A percentile compares a stretch with the other conserved stretches of the same genome.
Evolutionary conservation across 257 asterid genomes (phyloP).

Genomic region (Solanum neorickii): DNA sequence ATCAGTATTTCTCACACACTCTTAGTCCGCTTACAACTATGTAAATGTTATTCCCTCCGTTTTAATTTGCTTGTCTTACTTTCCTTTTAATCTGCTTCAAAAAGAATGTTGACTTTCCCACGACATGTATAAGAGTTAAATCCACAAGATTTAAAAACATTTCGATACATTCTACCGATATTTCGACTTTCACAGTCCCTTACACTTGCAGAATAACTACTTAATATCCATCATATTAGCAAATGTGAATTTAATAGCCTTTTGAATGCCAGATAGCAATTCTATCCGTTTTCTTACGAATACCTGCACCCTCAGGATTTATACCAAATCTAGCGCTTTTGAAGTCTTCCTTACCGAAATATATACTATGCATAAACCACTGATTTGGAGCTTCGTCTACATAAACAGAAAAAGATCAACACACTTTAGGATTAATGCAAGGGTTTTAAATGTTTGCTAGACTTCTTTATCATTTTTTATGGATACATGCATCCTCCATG

Average conservation of each 20-base stretch:
- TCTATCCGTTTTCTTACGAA: not conserved
- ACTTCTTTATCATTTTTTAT: not conserved
- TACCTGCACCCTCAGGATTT: not conserved
- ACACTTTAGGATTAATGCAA: not conserved
- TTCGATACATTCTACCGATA: not conserved
- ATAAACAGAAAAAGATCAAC: too few relatives aligned
- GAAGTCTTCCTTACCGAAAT: not conserved
- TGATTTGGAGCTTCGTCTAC: not conserved
- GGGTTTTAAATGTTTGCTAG: not conserved
- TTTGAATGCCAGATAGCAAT: too few relatives aligned
- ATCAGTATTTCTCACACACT: not conserved
- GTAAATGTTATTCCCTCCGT: not conserved
- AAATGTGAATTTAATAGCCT: not conserved
- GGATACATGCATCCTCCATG: not conserved
- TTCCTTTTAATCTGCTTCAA: not conserved
- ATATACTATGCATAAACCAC: not conserved
- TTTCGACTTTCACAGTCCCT: not conserved
- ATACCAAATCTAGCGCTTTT: not conserved
- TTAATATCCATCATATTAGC: not conserved
- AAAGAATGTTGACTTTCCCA: not conserved
- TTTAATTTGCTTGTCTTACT: not conserved
- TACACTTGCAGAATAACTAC: not conserved
- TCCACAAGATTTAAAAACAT: not conserved
- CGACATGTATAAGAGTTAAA: not conserved
- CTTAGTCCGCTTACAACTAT: not conserved